Conservation (phyloP, 2,329 filamentous ascomycete genomes). For the Fusarium armeniacum region DNA sequence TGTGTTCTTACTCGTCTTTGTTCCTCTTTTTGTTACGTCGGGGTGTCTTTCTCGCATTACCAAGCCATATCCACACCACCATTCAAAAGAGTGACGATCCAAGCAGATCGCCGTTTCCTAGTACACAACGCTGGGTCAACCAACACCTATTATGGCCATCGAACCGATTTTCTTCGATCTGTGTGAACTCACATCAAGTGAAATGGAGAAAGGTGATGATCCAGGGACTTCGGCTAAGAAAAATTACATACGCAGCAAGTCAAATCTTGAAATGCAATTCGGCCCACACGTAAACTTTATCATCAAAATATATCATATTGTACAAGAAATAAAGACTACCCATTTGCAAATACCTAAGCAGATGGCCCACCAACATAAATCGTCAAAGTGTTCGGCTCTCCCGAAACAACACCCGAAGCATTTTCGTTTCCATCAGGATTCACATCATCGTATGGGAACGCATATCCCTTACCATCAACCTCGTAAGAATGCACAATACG, state of each 20-base stretch:
- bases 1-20: background rate
- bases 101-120: fast-evolving
- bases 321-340: slow-evolving; percentile 6
- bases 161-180: no score
- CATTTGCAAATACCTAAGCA: background rate
- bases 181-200: no score
- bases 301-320: background rate
- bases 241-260: no score
- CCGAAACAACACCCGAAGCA: slow-evolving; percentile 58
- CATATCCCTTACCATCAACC: slow-evolving; percentile 72
- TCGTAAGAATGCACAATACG: slow-evolving; percentile 72
- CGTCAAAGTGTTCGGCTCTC: slow-evolving; percentile 46
- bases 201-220: no score
- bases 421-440: slow-evolving; percentile 69
- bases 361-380: slow-evolving; percentile 49
- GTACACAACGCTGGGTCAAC: no score
- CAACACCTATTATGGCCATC: no score
- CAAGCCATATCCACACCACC: background rate
- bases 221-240: no score
- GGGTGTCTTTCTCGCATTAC: background rate
- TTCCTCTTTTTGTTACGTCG: background rate
- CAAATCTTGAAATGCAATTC: background rate
- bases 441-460: slow-evolving; percentile 78
- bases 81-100: background rate
- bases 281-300: background rate